Evolutionary conservation across 495 filamentous ascomycete genomes (phyloP), one percentile per base, ranked within the genome.

Genomic region (Daldinia grandis): DNA sequence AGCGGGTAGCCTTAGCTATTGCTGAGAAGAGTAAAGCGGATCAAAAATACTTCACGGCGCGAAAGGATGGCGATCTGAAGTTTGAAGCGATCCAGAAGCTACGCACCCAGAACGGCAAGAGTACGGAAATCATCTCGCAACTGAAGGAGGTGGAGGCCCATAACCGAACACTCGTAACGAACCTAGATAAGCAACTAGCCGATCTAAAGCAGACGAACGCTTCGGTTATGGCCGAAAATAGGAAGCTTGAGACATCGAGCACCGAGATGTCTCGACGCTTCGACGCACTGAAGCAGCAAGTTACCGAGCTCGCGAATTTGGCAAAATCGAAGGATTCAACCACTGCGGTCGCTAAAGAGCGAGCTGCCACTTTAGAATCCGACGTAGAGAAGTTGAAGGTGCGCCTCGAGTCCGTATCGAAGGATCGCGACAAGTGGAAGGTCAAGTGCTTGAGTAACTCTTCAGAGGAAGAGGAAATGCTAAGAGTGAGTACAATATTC

Each of bases 11-110:
- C 27, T 81, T 91, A 5, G 81, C 95, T 9, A 86, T 84, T 3
- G 94, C 93, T 0, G 95, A 99, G 78, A 99, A 98, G 79, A 87
- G 89, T 35, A 98, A 97, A 76, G 96, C 96, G 0, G 94, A 98
- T 74, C 94, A 98, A 77, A 98, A 98, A 79, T 99, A 97, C 76
- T 98, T 98, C 75, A 90, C 90, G 4, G 92, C 93, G 14, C 94
- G 97, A 84, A 98, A 97, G 76, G 89, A 92, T 69, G 97, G 93
- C 76, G 95, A 98, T 73, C 88, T 90, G 19, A 85, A 92, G 58
- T 89, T 90, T 17, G 81, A 85, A 40, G 94, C 97, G 79, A 89
- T 94, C 50, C 86, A 93, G 63, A 86, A 89, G 4, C 81, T 98
- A 47, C 86, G 92, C 54, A 82, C 87, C 62, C 94, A 98, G 78